Percentiles rank a stretch among this genome's conserved stretches.
Evolutionary conservation across 208 protist species (phyloP).

Genomic region (Trichomonas tenax): DNA sequence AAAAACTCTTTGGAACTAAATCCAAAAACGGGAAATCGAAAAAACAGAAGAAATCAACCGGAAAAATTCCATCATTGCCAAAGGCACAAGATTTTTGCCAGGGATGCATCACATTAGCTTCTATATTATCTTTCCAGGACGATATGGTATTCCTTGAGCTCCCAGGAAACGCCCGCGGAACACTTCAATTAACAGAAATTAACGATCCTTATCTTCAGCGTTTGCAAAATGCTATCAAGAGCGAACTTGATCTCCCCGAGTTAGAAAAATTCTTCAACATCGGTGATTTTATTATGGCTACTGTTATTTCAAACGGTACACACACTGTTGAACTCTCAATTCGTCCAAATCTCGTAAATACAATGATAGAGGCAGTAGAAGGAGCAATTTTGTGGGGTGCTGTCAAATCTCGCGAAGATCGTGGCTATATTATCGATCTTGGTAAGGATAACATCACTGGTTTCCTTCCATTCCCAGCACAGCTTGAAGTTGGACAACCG

Average conservation of each 20-base stretch:
- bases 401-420: neutral
- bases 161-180: neutral
- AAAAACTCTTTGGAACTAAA: neutral
- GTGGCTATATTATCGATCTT: slow-evolving; percentile 9
- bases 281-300: neutral
- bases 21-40: neutral
- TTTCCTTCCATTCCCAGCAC: neutral
- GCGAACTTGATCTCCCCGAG: neutral
- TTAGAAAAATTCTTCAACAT: neutral
- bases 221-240: neutral
- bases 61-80: neutral
- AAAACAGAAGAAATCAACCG: neutral
- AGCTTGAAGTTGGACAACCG: neutral
- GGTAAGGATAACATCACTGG: neutral
- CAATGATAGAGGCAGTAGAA: neutral
- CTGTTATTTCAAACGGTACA: neutral
- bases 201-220: neutral
- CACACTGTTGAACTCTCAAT: neutral
- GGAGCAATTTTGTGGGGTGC: neutral
- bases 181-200: neutral
- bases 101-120: neutral
- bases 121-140: neutral
- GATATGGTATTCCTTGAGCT: neutral
- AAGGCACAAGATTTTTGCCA: neutral
- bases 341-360: neutral